These are phyloP conservation scores for carrot (Daucus carota) DNA, from an alignment of 129 eudicot species.

Conservation along the genomic window DNA sequence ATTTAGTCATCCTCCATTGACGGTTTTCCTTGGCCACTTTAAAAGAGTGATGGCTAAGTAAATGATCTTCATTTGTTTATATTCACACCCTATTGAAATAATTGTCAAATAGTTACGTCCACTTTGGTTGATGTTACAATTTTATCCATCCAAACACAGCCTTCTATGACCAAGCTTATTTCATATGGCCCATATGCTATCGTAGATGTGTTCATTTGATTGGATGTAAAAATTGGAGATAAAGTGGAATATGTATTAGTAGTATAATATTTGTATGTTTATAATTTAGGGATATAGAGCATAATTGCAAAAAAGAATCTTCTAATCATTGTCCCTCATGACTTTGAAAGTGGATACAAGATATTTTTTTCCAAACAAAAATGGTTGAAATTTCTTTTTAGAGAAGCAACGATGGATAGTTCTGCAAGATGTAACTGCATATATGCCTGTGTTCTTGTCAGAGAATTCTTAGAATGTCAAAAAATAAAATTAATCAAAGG, in stretches of 20 bases:
- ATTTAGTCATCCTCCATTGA: conserved; percentile 8
- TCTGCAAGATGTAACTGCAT: too few relatives aligned
- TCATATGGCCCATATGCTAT: background rate
- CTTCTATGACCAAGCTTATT: background rate
- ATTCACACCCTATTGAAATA: background rate
- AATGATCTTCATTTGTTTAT: background rate
- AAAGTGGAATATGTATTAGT: background rate
- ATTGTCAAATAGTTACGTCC: conserved; percentile 10
- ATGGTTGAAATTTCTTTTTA: background rate
- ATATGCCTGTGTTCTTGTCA: too few relatives aligned
- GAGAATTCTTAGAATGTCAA: too few relatives aligned
- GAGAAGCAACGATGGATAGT: too few relatives aligned
- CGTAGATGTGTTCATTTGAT: background rate
- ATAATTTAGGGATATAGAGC: background rate
- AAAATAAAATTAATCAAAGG: too few relatives aligned
- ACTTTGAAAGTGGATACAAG: background rate
- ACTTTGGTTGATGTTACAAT: background rate
- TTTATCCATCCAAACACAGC: background rate
- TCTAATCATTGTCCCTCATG: background rate
- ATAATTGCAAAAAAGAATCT: background rate
- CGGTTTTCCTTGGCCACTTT: conserved; percentile 5
- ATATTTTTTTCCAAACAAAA: background rate
- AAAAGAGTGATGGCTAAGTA: conserved; percentile 5
- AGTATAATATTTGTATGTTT: too few relatives aligned
- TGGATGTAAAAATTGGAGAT: background rate